Base-by-base conservation (phyloP, 1,284 basidiomycete species). In the Trichosporon faecale region DNA sequence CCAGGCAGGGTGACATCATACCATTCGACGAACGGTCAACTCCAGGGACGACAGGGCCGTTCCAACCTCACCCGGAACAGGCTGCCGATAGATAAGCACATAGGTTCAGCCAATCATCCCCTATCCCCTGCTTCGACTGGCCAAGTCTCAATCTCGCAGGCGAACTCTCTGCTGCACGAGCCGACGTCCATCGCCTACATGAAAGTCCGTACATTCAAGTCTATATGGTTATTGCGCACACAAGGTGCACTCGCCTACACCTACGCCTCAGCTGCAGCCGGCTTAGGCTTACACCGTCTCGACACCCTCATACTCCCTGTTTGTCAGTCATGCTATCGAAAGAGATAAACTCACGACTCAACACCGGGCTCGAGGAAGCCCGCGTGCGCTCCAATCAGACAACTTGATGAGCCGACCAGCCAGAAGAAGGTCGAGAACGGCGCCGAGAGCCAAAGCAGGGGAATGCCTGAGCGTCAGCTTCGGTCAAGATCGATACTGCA, bases 311-410 rank as follows among this genome's bases (percentile, higher is more conserved):
- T 61, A 61, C 57, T 61, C 57, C 18, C 57, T 61, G 66, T 5
- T n/a, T 12, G 29, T 61, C 57, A 61, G 57, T 33, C 2, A 21
- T 8, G 9, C 49, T 8, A 16, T n/a, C 29, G 18, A 37, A 12
- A 11, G n/a, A n/a, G n/a, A 8, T n/a, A 31, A 3, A 61, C 57
- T 61, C 16, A 61, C 57, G 57, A 61, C 73, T 85, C 85, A 23
- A 87, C 85, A 16, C 86, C 86, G 14, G 87, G 86, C 76, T 88
- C 86, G 73, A 87, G 83, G 68, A 88, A 78, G 23, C 85, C 85
- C 0, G 87, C 87, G 72, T 88, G 87, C 3, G 84, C 84, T 18
- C 86, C 79, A 67, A 88, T 71, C 73, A 85, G 72, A 80, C 86
- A 81, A 18, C 76, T 79, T 14, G 79, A 81, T 27, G 76, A 76